phyloP scores from a whole-genome alignment of 352 stramenopile genomes.

The Phytopythium aichiense region DNA sequence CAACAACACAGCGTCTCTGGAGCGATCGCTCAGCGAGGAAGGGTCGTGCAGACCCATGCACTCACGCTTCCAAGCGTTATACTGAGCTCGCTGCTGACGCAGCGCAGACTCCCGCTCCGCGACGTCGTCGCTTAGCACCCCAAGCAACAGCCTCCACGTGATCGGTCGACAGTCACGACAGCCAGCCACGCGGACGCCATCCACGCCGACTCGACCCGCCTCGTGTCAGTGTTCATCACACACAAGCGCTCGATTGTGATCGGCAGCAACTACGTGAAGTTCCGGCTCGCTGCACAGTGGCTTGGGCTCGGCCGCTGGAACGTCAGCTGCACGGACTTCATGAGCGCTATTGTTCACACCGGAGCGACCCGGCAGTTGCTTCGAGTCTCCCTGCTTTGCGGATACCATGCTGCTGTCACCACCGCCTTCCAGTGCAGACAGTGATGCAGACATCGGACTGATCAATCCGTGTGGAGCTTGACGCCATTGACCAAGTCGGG shows the following conservation, averaged over 20 bases:
- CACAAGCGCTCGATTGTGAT: neutral
- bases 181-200: neutral
- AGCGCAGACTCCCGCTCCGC: constrained; percentile 19
- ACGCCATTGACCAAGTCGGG: no score
- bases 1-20: constrained; percentile 34
- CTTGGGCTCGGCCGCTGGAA: neutral
- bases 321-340: neutral
- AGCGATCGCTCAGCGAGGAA: neutral
- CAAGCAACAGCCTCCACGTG: constrained; percentile 39
- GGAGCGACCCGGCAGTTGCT: neutral
- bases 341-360: neutral
- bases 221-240: neutral
- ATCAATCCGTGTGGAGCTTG: neutral
- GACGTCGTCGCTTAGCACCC: constrained; percentile 18
- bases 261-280: neutral
- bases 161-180: constrained; percentile 12
- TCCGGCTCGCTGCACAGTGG: neutral
- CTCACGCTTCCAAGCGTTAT: constrained; percentile 30
- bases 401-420: neutral
- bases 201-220: neutral
- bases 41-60: neutral
- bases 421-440: neutral
- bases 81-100: constrained; percentile 16
- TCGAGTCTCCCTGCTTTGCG: neutral
- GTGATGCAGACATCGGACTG: neutral